phyloP scores from a whole-genome alignment of 208 protist genomes.

The Crithidia thermophila region DNA sequence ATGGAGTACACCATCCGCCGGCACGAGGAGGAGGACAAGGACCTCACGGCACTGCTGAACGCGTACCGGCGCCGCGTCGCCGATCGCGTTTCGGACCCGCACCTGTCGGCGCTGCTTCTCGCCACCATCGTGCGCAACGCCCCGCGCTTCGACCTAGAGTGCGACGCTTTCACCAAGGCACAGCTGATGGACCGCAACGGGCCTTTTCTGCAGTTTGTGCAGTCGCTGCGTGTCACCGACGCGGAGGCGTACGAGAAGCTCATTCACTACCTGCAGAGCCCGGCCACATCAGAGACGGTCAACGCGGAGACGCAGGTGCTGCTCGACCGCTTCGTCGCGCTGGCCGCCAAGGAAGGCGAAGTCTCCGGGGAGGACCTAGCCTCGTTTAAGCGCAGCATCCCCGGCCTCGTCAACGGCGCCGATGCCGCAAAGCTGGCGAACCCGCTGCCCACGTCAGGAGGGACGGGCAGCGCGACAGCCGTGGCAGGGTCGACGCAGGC shows the following conservation, averaged over 20 bases:
- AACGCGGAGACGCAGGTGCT: conserved; percentile 35
- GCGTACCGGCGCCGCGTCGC: conserved; percentile 68
- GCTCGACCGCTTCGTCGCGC: conserved; percentile 52
- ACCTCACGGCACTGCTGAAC: conserved; percentile 75
- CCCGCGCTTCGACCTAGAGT: conserved; percentile 67
- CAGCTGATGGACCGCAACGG: conserved; percentile 64
- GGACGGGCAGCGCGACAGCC: background rate
- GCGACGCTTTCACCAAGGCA: conserved; percentile 57
- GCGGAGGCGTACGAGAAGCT: conserved; percentile 65
- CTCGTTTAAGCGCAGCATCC: conserved; percentile 64
- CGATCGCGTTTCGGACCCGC: conserved; percentile 60
- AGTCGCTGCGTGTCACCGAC: conserved; percentile 56
- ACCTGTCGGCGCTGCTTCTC: conserved; percentile 63
- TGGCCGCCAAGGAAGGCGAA: conserved; percentile 53
- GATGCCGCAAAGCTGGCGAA: background rate
- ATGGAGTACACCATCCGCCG: conserved; percentile 85
- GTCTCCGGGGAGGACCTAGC: conserved; percentile 43
- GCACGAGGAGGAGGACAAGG: conserved; percentile 78
- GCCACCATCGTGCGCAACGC: conserved; percentile 76
- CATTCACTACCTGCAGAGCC: conserved; percentile 69
- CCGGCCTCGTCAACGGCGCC: conserved; percentile 31
- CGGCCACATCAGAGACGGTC: conserved; percentile 10
- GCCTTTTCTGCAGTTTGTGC: conserved; percentile 73
- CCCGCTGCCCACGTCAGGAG: background rate
- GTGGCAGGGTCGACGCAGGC: background rate